Base-by-base conservation (phyloP, 2,329 filamentous ascomycete species). In the Epichloe aotearoae region DNA sequence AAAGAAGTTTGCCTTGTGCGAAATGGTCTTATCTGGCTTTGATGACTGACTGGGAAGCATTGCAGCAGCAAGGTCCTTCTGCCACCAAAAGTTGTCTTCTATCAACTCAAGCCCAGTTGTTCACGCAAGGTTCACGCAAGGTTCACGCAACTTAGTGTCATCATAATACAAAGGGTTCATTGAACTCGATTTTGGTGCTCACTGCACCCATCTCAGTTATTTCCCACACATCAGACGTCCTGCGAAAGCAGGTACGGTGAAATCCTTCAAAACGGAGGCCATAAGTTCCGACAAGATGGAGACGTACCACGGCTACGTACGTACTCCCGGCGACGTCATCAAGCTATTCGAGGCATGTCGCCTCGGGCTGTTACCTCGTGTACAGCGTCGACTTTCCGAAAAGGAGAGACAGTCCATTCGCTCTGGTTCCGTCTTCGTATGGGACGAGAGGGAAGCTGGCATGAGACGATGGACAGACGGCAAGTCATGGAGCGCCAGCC, bases 401-500 rank as follows among this genome's bases (percentile, higher is more conserved):
- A 97, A 97, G 71, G 93, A 98, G 71, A 81, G 93, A 54, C 90
- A 96, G 64, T 88, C 88, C 4, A 98, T 98, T 66, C 84, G 88
- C 62, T 95, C 91, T 1, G 93, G 93, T 42, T 98, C 93, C 0
- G 91, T 98, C 3, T 98, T 97, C 62, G 93, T 98, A n/a, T 98
- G 93, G 93, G 93, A 98, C 67, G 93, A 98, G 73, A 77, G 91
- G 91, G 93, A 98, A 73, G 93, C 93, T 11, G 93, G 93, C 58
- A 98, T 98, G 93, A 80, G 93, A 62, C 77, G 93, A 67, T 98
- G 93, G 93, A 98, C 93, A 0, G 93, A 98, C 61, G 93, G 93
- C 51, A 98, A 98, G 68, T 97, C 91, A 37, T 98, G 93, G 93
- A 97, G 91, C 63, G 93, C 93, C 36, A 97, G 91, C 70, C 82